phyloP scores from a whole-genome alignment of 805 yeast species.

The Candida koratica region DNA sequence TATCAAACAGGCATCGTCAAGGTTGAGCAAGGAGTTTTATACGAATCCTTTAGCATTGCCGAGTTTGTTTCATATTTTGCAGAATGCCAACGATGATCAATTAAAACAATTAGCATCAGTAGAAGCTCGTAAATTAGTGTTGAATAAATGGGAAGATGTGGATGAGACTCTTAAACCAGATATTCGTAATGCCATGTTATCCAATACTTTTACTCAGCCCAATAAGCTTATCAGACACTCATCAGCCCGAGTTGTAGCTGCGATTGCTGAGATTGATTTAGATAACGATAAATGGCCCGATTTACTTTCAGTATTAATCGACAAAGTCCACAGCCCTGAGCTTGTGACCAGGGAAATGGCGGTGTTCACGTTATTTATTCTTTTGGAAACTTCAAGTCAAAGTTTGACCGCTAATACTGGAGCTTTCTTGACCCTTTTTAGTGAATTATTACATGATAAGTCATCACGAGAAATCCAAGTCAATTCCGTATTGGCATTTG shows the following conservation, averaged over 20 bases:
- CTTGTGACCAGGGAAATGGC: slow-evolving; percentile 75
- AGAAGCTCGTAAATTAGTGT: slow-evolving; percentile 83
- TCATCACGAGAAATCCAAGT: slow-evolving; percentile 71
- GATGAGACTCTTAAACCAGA: slow-evolving; percentile 50
- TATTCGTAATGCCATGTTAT: slow-evolving; percentile 66
- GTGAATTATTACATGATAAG: slow-evolving; percentile 60
- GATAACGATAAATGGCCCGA: slow-evolving; percentile 66
- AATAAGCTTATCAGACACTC: slow-evolving; percentile 77
- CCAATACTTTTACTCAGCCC: slow-evolving; percentile 63
- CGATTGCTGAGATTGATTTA: slow-evolving; percentile 76
- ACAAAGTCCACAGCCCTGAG: slow-evolving; percentile 50
- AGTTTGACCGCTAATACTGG: slow-evolving; percentile 54
- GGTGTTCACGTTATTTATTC: slow-evolving; percentile 69
- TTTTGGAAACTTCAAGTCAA: slow-evolving; percentile 69
- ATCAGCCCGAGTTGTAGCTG: slow-evolving; percentile 82
- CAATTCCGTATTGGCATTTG: slow-evolving; percentile 77
- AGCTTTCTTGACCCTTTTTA: slow-evolving; percentile 69
- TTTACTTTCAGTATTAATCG: slow-evolving; percentile 65
- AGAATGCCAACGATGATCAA: slow-evolving; percentile 63
- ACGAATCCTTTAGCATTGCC: slow-evolving; percentile 69
- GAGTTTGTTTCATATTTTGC: slow-evolving; percentile 76
- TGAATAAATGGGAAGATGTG: slow-evolving; percentile 61
- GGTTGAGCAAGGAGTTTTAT: slow-evolving; percentile 71
- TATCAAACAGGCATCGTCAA: slow-evolving; percentile 77
- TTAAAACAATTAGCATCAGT: slow-evolving; percentile 92